Conservation (phyloP, 768 basidiomycete genomes). For the Tulasnella sp. region DNA sequence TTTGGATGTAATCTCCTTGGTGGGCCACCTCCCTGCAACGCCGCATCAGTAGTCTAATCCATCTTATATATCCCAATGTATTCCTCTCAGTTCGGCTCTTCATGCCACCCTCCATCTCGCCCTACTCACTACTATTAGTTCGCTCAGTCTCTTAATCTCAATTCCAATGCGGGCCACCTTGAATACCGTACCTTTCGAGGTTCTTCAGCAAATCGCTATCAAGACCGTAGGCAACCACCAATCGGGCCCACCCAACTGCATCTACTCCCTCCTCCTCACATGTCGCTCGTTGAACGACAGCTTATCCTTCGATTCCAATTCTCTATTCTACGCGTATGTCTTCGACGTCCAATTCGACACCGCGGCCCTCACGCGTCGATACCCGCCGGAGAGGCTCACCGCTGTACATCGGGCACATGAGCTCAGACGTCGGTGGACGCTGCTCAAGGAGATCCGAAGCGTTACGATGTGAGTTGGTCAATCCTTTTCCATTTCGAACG, state of each 20-base stretch:
- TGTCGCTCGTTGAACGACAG: slow-evolving; percentile 12
- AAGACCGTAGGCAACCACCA: not conserved
- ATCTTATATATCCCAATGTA: too few relatives aligned
- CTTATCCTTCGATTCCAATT: slow-evolving; percentile 13
- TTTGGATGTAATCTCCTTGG: too few relatives aligned
- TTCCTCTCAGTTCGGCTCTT: too few relatives aligned
- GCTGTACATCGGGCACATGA: slow-evolving; percentile 14
- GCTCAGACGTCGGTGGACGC: not conserved
- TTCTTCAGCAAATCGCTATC: slow-evolving; percentile 15
- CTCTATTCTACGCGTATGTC: slow-evolving; percentile 9
- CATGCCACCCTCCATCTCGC: too few relatives aligned
- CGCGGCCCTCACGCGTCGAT: slow-evolving; percentile 5
- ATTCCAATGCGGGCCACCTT: not conserved
- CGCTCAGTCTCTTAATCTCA: too few relatives aligned
- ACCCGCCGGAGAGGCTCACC: not conserved
- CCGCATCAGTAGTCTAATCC: too few relatives aligned
- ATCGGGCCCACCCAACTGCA: slow-evolving; percentile 2
- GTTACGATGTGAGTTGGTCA: not conserved
- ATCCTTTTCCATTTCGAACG: not conserved
- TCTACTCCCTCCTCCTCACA: slow-evolving; percentile 4
- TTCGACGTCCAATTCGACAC: slow-evolving; percentile 18
- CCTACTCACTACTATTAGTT: too few relatives aligned
- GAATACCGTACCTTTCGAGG: not conserved
- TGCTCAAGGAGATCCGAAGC: not conserved
- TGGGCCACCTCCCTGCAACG: too few relatives aligned